These are phyloP conservation scores for Rhizoclosmatium globosum DNA, from an alignment of 192 early-diverging fungal species.

Conservation along the genomic window DNA sequence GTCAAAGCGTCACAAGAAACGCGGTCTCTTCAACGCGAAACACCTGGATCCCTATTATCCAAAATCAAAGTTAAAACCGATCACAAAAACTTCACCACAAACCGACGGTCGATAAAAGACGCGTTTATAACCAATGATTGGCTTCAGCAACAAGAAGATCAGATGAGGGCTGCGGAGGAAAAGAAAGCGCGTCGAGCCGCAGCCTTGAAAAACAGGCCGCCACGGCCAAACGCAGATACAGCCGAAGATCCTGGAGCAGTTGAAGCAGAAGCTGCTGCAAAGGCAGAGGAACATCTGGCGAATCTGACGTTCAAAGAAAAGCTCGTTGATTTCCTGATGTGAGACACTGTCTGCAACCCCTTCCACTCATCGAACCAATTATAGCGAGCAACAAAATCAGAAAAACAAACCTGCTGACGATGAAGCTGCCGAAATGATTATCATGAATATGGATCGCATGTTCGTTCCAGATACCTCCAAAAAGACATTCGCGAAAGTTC, in stretches of 20 bases:
- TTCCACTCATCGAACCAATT: background rate
- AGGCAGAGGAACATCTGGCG: slow-evolving; percentile 1
- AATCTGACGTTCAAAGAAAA: slow-evolving; percentile 54
- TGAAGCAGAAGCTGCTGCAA: too few species aligned
- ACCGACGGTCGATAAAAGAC: background rate
- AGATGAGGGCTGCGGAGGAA: background rate
- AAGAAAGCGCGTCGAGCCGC: slow-evolving; percentile 13
- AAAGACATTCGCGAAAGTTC: background rate
- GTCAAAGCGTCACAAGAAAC: slow-evolving; percentile 48
- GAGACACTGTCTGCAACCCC: background rate
- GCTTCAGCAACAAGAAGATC: slow-evolving; percentile 4
- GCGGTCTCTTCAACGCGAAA: slow-evolving; percentile 37
- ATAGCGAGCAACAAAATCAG: slow-evolving; percentile 58
- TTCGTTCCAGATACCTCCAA: slow-evolving; percentile 40
- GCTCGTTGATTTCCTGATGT: slow-evolving; percentile 64
- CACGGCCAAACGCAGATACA: background rate
- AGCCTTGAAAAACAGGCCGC: background rate
- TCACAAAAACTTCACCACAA: slow-evolving; percentile 2
- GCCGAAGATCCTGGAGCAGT: too few species aligned
- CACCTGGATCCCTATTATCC: slow-evolving; percentile 46
- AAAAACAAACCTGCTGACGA: slow-evolving; percentile 39
- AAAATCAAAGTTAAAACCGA: slow-evolving; percentile 57
- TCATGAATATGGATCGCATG: slow-evolving; percentile 47
- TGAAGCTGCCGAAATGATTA: slow-evolving; percentile 47
- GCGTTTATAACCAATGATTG: slow-evolving; percentile 7